Base-by-base conservation (phyloP, 345 rosid species). In the Tarenaya hassleriana region DNA sequence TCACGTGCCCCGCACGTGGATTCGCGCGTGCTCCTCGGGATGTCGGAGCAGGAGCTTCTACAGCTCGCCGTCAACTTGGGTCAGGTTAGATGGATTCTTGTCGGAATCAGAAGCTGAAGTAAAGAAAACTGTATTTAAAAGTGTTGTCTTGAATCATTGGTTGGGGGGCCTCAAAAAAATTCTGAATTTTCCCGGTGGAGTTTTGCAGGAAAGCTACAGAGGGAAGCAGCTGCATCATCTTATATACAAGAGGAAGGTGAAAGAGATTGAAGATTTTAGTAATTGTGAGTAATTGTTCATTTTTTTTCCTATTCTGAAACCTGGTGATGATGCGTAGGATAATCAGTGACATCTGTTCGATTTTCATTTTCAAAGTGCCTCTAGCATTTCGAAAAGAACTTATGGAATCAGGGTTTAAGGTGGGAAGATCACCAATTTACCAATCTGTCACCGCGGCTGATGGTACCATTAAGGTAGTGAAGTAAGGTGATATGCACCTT, bases 221-320 rank as follows among this genome's bases (percentile, higher is more conserved):
- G 99, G 99, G 32, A 92, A 92, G 71, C 95, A 92, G 52, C 79
- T 92, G 5, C 81, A 92, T 63, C 97, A 92, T 67, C 76, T 85
- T 5, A 73, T 88, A 7, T 92, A 92, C 78, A 72, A 79, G 83
- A 79, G 94, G 62, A 88, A 83, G 55, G 77, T 75, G 46, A 77
- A 64, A 68, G 80, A 85, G 38, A 77, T 88, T 47, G 81, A 81
- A 57, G 94, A 83, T 55, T 92, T 92, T 63, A 72, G 77, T 71
- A 84, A 85, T 45, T 56, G 98, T 88, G 67, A 78, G 94, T 67
- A 21, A 19, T 16, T 62, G 31, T 10, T 21, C 0, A 2, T 32
- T 41, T 19, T 11, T 13, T 31, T 15, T 17, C 58, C 7, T 9
- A 16, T 20, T 52, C 50, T 44, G n/a, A 9, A 42, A 42, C 10